These are phyloP conservation scores for Tolypocladium amazonense DNA, from an alignment of 2,329 filamentous ascomycete genomes.

Conservation along the genomic window DNA sequence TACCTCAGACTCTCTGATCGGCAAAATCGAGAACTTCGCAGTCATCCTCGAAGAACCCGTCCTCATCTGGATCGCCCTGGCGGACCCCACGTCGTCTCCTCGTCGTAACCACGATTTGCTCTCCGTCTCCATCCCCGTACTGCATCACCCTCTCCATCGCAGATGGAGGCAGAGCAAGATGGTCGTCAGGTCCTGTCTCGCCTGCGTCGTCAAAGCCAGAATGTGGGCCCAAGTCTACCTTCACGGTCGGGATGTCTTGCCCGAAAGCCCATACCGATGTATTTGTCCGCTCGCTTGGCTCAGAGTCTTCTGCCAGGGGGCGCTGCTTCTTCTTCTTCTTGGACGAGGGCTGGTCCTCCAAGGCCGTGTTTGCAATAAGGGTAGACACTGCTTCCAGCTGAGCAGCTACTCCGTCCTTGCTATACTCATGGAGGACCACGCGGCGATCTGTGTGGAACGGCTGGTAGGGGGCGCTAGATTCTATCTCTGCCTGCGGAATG, in stretches of 20 bases:
- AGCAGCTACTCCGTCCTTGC: constrained; percentile 16
- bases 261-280: constrained; percentile 48
- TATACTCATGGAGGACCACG: constrained; percentile 65
- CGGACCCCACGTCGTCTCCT: constrained; percentile 52
- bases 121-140: constrained; percentile 55
- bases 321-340: constrained; percentile 24
- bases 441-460: constrained; percentile 89
- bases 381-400: constrained; percentile 25
- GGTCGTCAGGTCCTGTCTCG: constrained; percentile 38
- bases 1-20: constrained; percentile 48
- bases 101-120: constrained; percentile 76
- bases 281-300: constrained; percentile 5
- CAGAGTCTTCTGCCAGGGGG: background rate
- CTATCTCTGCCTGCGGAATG: constrained; percentile 75
- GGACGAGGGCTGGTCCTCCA: constrained; percentile 26
- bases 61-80: constrained; percentile 44
- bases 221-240: constrained; percentile 41
- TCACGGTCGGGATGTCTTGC: constrained; percentile 36
- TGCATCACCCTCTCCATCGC: constrained; percentile 54
- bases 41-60: constrained; percentile 85
- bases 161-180: constrained; percentile 49
- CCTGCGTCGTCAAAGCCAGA: constrained; percentile 38
- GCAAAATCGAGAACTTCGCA: constrained; percentile 88
- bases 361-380: constrained; percentile 27
- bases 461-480: constrained; percentile 90